These are phyloP conservation scores for Aspergillus carbonarius DNA, from an alignment of 2,329 filamentous ascomycete genomes.

Conservation along the genomic window DNA sequence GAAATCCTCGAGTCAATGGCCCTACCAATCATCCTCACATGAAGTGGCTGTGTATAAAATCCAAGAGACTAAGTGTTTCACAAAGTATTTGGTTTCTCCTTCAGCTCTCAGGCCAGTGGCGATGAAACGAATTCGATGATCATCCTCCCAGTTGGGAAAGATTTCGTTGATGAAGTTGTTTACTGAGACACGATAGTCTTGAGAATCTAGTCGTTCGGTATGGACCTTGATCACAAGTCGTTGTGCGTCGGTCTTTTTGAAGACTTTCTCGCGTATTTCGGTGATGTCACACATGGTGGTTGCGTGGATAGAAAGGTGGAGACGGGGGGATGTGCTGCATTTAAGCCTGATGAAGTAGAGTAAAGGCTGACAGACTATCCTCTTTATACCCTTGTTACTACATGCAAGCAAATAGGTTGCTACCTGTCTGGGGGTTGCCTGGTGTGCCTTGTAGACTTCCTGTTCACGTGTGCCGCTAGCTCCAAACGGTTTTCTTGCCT, in stretches of 20 bases:
- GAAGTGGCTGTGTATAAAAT: no score
- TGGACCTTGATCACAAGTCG: slow-evolving; percentile 4
- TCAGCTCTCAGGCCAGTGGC: slow-evolving; percentile 1
- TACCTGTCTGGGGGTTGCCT: not conserved
- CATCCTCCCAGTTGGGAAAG: not conserved
- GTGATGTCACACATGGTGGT: not conserved
- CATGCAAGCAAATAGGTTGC: not conserved
- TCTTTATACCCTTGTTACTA: not conserved
- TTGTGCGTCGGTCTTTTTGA: slow-evolving; percentile 1
- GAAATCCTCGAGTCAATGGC: no score
- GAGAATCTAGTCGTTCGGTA: slow-evolving; percentile 3
- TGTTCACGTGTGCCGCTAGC: no score
- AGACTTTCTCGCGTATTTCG: not conserved
- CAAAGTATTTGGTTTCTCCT: no score
- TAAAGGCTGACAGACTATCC: not conserved
- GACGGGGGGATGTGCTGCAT: not conserved
- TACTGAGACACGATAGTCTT: slow-evolving; percentile 4
- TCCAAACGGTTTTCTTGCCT: no score
- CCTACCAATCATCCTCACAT: no score
- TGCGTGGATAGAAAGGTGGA: not conserved
- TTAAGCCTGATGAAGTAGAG: not conserved
- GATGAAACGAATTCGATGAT: slow-evolving; percentile 1
- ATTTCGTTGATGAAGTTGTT: slow-evolving; percentile 1
- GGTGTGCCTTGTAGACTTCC: not conserved
- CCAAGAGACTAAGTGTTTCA: no score